Conservation (phyloP, 768 basidiomycete species). For the Lactarius deliciosus region DNA sequence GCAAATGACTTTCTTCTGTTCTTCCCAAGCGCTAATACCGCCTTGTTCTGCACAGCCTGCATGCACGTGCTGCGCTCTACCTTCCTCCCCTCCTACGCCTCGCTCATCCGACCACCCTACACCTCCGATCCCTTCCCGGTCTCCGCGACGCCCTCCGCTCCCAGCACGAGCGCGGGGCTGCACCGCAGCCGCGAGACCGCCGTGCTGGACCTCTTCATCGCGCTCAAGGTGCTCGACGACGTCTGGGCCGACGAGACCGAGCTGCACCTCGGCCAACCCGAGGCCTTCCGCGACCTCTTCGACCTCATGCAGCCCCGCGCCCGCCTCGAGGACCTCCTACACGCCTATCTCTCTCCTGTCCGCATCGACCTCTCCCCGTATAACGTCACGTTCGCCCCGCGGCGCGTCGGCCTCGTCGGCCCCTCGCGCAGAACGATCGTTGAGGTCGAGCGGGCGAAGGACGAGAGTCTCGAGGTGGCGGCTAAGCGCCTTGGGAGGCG, state of each 20-base stretch:
- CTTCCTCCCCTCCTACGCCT: conserved; percentile 65
- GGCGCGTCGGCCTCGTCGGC: conserved; percentile 16
- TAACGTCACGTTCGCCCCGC: conserved; percentile 14
- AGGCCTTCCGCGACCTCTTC: conserved; percentile 77
- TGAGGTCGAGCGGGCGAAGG: conserved; percentile 28
- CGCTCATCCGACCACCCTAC: conserved; percentile 65
- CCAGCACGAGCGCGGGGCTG: conserved; percentile 35
- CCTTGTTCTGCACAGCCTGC: conserved; percentile 46
- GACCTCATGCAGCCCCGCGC: conserved; percentile 72
- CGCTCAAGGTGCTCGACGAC: conserved; percentile 77
- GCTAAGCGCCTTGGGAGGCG: conserved; percentile 29
- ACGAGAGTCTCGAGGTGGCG: conserved; percentile 31
- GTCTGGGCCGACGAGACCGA: conserved; percentile 71
- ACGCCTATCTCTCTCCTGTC: conserved; percentile 42
- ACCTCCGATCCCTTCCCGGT: conserved; percentile 72
- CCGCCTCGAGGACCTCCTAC: conserved; percentile 73
- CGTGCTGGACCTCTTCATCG: conserved; percentile 76
- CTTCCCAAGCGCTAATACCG: neutral
- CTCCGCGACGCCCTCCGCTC: conserved; percentile 6
- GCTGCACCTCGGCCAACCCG: conserved; percentile 72
- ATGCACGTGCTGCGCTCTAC: conserved; percentile 81
- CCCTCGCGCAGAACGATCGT: conserved; percentile 28
- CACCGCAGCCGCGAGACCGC: conserved; percentile 69
- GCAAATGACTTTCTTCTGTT: neutral
- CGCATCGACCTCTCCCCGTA: conserved; percentile 34